Evolutionary conservation across 441 rosid species (phyloP).

Genomic region (Aleurites moluccanus): DNA sequence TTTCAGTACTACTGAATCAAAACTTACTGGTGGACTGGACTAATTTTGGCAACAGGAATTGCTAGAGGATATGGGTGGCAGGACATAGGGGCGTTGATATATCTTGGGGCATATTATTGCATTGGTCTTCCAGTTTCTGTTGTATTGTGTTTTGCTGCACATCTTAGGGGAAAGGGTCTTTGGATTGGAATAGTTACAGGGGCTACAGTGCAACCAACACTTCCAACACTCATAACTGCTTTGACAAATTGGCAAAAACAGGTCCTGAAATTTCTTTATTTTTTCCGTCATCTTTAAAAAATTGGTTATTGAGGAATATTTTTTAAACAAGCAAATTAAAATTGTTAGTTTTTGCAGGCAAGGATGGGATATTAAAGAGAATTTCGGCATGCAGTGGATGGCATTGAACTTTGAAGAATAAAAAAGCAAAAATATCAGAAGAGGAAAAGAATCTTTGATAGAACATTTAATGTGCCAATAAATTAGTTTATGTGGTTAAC

Average conservation of each 20-base stretch:
- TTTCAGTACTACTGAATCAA: no score
- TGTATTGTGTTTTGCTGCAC: constrained; percentile 36
- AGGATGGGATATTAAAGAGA: constrained; percentile 13
- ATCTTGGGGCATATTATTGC: constrained; percentile 52
- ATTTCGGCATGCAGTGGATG: not conserved
- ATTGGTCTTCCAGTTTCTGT: constrained; percentile 45
- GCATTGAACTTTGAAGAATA: constrained; percentile 10
- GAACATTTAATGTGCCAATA: no score
- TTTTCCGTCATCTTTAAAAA: no score
- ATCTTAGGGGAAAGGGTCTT: constrained; percentile 52
- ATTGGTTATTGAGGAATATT: not conserved
- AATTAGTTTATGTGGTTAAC: no score
- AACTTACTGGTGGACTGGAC: no score
- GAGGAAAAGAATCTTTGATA: no score
- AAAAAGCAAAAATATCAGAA: no score
- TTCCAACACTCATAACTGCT: constrained; percentile 33
- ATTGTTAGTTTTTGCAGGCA: constrained; percentile 11
- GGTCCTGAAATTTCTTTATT: constrained; percentile 22
- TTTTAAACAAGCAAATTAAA: not conserved
- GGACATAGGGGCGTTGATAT: constrained; percentile 45
- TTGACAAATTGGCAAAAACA: constrained; percentile 48
- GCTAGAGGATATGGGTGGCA: constrained; percentile 69
- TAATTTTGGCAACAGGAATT: constrained; percentile 39
- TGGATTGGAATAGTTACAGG: constrained; percentile 52
- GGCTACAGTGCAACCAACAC: constrained; percentile 29